Evolutionary conservation across 108 stramenopile species (phyloP), one percentile per base, ranked within the genome.

Genomic region (Pseudonitzschia multiseries): DNA sequence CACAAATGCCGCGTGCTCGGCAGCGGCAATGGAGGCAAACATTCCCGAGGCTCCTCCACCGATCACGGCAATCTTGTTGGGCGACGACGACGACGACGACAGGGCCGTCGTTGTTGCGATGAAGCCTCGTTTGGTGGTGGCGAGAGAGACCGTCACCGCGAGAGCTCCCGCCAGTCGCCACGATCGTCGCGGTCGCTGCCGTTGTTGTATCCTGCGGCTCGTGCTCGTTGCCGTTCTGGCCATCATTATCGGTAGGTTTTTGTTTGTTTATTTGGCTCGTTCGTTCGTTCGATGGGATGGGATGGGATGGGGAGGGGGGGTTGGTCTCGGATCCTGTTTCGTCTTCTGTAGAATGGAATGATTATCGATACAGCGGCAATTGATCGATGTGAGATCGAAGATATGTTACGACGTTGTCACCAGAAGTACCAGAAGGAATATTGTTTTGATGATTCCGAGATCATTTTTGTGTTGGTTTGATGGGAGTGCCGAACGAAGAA

Each of bases 1-100:
- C 12, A 28, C 31, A 33, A 31, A n/a, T 0, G 22, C 31, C 17
- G 53, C 44, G 24, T 41, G 17, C 61, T 72, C 71, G 13, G 83
- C 81, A 21, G 83, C 83, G 18, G 83, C 76, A 54, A 84, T 84
- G 36, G 83, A 50, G 21, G 79, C 72, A 65, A 84, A 84, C 15
- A 84, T 81, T 10, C 83, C 83, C 0, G 80, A 81, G 20, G 83
- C 79, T 17, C 83, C 83, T 36, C 83, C 83, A 6, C 83, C 83
- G 42, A 84, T 71, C 17, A 84, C 83, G 13, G 76, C 83, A 42
- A 84, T 80, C 0, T 64, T 69, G 5, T 28, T 48, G 24, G 24
- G 20, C n/a, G 42, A 46, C 21, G 66, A 15, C 21, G 46, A n/a
- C 46, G 28, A 10, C 36, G 36, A 40, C 24, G 64, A 65, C 24